phyloP scores from a whole-genome alignment of 2,329 filamentous ascomycete genomes.

The Talaromyces sp. region DNA sequence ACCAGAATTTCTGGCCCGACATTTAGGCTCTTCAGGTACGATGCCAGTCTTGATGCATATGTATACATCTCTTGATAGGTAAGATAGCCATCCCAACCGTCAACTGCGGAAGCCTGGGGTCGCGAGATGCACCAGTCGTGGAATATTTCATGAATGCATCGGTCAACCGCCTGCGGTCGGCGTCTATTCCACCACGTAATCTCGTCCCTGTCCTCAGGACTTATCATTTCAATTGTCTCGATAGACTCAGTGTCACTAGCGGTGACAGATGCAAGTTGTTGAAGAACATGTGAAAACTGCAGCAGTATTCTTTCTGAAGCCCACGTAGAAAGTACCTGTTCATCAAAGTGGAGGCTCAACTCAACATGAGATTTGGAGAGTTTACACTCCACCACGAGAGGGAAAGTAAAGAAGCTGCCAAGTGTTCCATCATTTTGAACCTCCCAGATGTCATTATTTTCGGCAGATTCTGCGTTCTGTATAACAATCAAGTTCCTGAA shows the following conservation, averaged over 20 bases:
- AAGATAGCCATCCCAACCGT: conserved; percentile 27
- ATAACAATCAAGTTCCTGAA: conserved; percentile 46
- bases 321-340: conserved; percentile 49
- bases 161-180: conserved; percentile 4
- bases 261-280: conserved; percentile 26
- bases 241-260: conserved; percentile 14
- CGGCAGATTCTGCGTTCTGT: conserved; percentile 23
- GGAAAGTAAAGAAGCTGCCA: conserved; percentile 55
- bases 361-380: conserved; percentile 50
- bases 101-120: conserved; percentile 25
- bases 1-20: conserved; percentile 23
- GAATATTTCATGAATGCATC: conserved; percentile 10
- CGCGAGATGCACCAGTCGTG: neutral
- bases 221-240: conserved; percentile 17
- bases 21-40: conserved; percentile 24
- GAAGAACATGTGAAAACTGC: conserved; percentile 42
- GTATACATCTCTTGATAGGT: conserved; percentile 30
- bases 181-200: conserved; percentile 20
- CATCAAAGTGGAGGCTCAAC: conserved; percentile 62
- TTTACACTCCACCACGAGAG: conserved; percentile 62
- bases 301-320: conserved; percentile 52
- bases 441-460: conserved; percentile 25
- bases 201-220: conserved; percentile 26
- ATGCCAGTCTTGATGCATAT: conserved; percentile 27
- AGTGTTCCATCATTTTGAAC: conserved; percentile 47